phyloP scores from a whole-genome alignment of 306 rosid species.

The Fragaria nilgerrensis region DNA sequence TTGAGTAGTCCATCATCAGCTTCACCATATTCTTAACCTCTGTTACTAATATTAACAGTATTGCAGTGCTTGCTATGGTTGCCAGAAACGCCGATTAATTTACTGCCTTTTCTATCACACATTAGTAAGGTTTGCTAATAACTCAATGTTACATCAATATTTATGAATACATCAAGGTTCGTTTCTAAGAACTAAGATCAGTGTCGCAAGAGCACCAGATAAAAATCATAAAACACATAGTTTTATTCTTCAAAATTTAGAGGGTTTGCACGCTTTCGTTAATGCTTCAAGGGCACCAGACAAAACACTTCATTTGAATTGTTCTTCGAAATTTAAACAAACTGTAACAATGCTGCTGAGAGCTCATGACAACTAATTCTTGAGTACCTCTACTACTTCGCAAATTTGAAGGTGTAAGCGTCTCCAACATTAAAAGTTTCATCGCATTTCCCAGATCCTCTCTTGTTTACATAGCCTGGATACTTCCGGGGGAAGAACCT shows the following conservation, averaged over 20 bases:
- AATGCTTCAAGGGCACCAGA: no score
- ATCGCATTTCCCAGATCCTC: conserved; percentile 18
- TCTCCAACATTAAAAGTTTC: conserved; percentile 16
- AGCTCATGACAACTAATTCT: neutral
- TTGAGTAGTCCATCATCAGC: neutral
- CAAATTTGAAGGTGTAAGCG: conserved; percentile 20
- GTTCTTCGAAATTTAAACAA: neutral
- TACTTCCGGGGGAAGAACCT: neutral
- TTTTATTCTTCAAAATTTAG: neutral
- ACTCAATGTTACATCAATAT: neutral
- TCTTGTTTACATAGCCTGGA: conserved; percentile 29
- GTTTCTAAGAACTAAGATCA: no score
- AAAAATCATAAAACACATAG: no score
- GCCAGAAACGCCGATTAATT: neutral
- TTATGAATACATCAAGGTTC: no score
- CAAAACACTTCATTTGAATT: no score
- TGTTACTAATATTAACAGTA: neutral
- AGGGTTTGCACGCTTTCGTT: neutral
- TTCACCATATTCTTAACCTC: neutral
- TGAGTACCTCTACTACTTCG: neutral
- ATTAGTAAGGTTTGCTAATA: neutral
- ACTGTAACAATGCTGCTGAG: neutral
- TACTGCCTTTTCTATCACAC: neutral
- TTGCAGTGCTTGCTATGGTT: neutral
- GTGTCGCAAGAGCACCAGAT: neutral